These are phyloP conservation scores for Apiotrichum gracile DNA, from an alignment of 1,284 basidiomycete species.

Conservation along the genomic window DNA sequence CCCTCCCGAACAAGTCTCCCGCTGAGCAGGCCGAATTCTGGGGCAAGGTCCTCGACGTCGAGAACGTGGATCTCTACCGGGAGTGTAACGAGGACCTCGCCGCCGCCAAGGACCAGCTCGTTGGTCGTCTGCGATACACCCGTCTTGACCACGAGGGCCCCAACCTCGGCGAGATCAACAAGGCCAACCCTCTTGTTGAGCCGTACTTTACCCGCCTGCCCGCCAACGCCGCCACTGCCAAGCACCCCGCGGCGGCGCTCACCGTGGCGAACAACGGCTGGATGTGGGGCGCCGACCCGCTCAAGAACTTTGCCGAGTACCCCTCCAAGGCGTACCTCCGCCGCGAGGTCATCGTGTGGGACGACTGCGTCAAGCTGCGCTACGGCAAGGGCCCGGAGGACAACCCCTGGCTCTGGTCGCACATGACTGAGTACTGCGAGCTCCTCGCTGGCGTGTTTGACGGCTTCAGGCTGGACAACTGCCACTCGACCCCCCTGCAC, in stretches of 20 bases:
- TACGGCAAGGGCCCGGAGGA: constrained; percentile 72
- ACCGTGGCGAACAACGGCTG: constrained; percentile 95
- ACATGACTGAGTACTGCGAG: constrained; percentile 83
- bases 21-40: constrained; percentile 59
- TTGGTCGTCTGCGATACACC: constrained; percentile 70
- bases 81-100: constrained; percentile 79
- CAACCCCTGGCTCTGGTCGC: constrained; percentile 91
- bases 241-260: constrained; percentile 62
- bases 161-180: constrained; percentile 71
- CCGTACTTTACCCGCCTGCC: constrained; percentile 80
- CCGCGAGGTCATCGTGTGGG: constrained; percentile 95
- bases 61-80: constrained; percentile 80
- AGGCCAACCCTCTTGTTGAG: constrained; percentile 73
- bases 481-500: constrained; percentile 91
- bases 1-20: constrained; percentile 50
- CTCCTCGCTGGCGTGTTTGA: constrained; percentile 76
- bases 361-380: constrained; percentile 94
- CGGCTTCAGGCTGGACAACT: constrained; percentile 96
- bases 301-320: constrained; percentile 88
- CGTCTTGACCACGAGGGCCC: constrained; percentile 77
- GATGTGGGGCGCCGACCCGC: constrained; percentile 96
- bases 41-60: constrained; percentile 68
- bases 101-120: constrained; percentile 66
- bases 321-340: constrained; percentile 95
- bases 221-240: constrained; percentile 52